These are phyloP conservation scores for Aspergillus novofumigatus DNA, from an alignment of 2,329 filamentous ascomycete genomes.

Conservation along the genomic window DNA sequence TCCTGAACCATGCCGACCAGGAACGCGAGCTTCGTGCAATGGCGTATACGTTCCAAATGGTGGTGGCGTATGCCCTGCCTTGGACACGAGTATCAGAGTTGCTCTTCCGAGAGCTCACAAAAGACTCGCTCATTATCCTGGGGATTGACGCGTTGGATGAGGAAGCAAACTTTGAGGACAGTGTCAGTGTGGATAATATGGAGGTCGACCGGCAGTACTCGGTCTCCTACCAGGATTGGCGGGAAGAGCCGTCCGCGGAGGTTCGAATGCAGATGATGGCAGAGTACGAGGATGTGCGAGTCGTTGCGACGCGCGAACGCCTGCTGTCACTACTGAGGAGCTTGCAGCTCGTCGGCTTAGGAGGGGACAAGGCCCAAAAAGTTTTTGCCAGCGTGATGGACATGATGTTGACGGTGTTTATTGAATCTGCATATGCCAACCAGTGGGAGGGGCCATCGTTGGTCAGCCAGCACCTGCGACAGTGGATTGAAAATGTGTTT, in stretches of 20 bases:
- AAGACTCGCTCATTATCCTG: slow-evolving; percentile 41
- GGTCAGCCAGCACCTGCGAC: slow-evolving; percentile 46
- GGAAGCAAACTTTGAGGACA: slow-evolving; percentile 15
- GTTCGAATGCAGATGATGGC: slow-evolving; percentile 30
- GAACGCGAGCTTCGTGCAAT: slow-evolving; percentile 34
- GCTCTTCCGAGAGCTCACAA: slow-evolving; percentile 43
- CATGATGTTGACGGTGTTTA: slow-evolving; percentile 53
- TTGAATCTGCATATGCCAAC: slow-evolving; percentile 53
- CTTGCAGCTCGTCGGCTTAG: slow-evolving; percentile 52
- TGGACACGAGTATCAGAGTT: slow-evolving; percentile 40
- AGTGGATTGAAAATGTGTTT: slow-evolving; percentile 56
- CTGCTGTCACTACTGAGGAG: slow-evolving; percentile 40
- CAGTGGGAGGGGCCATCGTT: slow-evolving; percentile 52
- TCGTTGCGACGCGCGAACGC: slow-evolving; percentile 29
- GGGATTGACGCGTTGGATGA: slow-evolving; percentile 33
- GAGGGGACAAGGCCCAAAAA: slow-evolving; percentile 51
- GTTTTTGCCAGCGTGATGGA: slow-evolving; percentile 58
- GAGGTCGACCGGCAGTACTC: slow-evolving; percentile 35
- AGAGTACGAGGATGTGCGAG: slow-evolving; percentile 25
- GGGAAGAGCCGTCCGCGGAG: slow-evolving; percentile 26
- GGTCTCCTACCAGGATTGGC: slow-evolving; percentile 37
- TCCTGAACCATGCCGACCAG: slow-evolving; percentile 23
- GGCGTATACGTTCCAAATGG: slow-evolving; percentile 42
- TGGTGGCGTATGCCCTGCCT: slow-evolving; percentile 46
- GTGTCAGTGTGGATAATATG: slow-evolving; percentile 28